These are phyloP conservation scores for Monosporascus sp. DNA, from an alignment of 2,329 filamentous ascomycete species.

Conservation along the genomic window DNA sequence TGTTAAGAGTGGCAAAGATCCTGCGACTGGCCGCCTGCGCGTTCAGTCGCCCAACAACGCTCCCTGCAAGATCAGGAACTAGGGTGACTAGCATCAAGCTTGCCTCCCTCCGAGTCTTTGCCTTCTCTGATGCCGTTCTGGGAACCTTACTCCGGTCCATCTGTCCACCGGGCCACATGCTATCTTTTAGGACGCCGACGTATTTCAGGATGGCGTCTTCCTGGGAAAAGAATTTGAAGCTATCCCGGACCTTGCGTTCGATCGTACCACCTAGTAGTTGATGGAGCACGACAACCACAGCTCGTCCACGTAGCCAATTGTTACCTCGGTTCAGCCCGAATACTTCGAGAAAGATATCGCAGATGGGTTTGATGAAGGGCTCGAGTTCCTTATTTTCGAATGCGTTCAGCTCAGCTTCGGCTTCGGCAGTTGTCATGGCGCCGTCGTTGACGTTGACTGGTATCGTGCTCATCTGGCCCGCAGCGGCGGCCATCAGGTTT, in stretches of 20 bases:
- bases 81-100: slow-evolving; percentile 84
- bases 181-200: slow-evolving; percentile 65
- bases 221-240: slow-evolving; percentile 64
- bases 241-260: slow-evolving; percentile 89
- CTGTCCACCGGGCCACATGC: slow-evolving; percentile 74
- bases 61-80: slow-evolving; percentile 84
- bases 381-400: slow-evolving; percentile 87
- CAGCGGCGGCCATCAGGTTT: slow-evolving; percentile 76
- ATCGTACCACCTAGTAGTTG: slow-evolving; percentile 94
- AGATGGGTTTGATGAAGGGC: slow-evolving; percentile 97
- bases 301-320: slow-evolving; percentile 93
- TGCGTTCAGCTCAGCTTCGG: slow-evolving; percentile 87
- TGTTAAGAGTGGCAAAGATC: slow-evolving; percentile 88
- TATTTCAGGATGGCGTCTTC: slow-evolving; percentile 77
- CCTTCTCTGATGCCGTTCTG: slow-evolving; percentile 67
- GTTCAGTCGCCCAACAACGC: slow-evolving; percentile 88
- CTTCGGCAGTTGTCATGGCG: slow-evolving; percentile 59
- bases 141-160: slow-evolving; percentile 44
- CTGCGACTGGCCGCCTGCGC: slow-evolving; percentile 85
- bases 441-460: slow-evolving; percentile 49
- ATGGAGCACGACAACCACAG: slow-evolving; percentile 92
- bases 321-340: slow-evolving; percentile 94
- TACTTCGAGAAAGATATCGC: slow-evolving; percentile 91
- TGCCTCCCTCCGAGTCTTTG: slow-evolving; percentile 78
- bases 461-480: slow-evolving; percentile 55